These are phyloP conservation scores for Podosphaera xanthii DNA, from an alignment of 2,329 filamentous ascomycete species.

Conservation along the genomic window DNA sequence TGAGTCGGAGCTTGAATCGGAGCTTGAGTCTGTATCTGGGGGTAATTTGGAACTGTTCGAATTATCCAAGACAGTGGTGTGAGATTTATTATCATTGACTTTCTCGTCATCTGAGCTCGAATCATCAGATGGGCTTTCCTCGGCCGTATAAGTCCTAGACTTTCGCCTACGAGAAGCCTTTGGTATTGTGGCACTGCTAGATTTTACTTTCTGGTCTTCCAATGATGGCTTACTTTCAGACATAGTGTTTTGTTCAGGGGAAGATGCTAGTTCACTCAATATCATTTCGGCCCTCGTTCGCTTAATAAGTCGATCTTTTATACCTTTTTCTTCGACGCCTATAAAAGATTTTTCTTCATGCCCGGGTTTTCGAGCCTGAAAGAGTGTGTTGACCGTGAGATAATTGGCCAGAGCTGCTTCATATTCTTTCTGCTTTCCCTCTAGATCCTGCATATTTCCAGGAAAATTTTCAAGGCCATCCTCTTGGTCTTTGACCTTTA, in stretches of 20 bases:
- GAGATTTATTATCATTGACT: constrained; percentile 1
- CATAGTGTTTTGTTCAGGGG: constrained; percentile 2
- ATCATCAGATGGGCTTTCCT: constrained; percentile 10
- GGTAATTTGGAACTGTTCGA: background rate
- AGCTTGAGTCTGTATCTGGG: too few species aligned
- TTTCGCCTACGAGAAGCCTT: constrained; percentile 27
- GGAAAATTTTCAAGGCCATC: constrained; percentile 25
- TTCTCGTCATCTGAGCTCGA: constrained; percentile 6
- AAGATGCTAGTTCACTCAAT: constrained; percentile 23
- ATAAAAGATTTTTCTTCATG: constrained; percentile 15
- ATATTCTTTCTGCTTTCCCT: constrained; percentile 31
- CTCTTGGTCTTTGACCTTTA: constrained; percentile 33
- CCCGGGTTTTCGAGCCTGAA: constrained; percentile 2
- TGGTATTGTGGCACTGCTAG: constrained; percentile 20
- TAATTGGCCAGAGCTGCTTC: constrained; percentile 23
- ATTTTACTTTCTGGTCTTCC: background rate
- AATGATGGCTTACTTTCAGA: constrained; percentile 1
- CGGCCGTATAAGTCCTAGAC: constrained; percentile 13
- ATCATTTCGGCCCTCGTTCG: constrained; percentile 39
- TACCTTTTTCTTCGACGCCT: constrained; percentile 23
- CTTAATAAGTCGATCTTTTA: constrained; percentile 34
- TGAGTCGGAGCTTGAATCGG: background rate
- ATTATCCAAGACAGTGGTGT: background rate
- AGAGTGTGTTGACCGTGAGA: constrained; percentile 11
- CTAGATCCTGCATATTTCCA: constrained; percentile 23